Conservation (phyloP, 2,329 filamentous ascomycete genomes). For the Alternaria gaisen region DNA sequence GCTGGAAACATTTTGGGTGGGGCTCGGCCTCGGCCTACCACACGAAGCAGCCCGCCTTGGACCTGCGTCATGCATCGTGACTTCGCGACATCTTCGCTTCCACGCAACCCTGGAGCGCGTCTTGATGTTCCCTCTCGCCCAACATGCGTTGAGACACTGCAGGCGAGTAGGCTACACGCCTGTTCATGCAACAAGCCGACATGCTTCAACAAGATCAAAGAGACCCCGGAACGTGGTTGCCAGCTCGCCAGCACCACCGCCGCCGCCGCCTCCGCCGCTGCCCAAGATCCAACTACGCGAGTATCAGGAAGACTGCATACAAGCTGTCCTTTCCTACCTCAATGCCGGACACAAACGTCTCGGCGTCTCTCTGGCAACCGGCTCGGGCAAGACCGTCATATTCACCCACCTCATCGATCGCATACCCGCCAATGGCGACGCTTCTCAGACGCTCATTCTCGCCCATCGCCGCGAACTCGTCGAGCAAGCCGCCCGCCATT, state of each 20-base stretch:
- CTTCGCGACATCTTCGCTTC: slow-evolving; percentile 33
- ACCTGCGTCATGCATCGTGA: slow-evolving; percentile 30
- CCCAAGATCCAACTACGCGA: slow-evolving; percentile 71
- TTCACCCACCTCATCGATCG: slow-evolving; percentile 94
- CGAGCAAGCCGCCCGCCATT: slow-evolving; percentile 91
- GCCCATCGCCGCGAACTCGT: slow-evolving; percentile 93
- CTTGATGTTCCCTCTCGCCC: slow-evolving; percentile 43
- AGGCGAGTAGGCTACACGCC: slow-evolving; percentile 21
- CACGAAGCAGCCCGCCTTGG: neutral
- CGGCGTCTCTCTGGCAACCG: slow-evolving; percentile 86
- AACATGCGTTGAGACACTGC: slow-evolving; percentile 42
- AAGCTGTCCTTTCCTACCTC: slow-evolving; percentile 76
- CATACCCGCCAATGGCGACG: slow-evolving; percentile 66
- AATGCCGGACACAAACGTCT: slow-evolving; percentile 77
- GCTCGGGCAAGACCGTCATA: slow-evolving; percentile 91
- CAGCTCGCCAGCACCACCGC: slow-evolving; percentile 10
- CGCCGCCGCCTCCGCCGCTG: slow-evolving; percentile 20
- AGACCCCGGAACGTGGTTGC: neutral
- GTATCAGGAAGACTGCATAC: slow-evolving; percentile 93
- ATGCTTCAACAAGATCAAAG: slow-evolving; percentile 27
- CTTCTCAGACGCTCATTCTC: slow-evolving; percentile 84
- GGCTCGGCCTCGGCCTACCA: slow-evolving; percentile 12
- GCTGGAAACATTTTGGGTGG: slow-evolving; percentile 13
- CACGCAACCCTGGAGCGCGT: slow-evolving; percentile 17
- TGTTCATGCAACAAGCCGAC: slow-evolving; percentile 18